A percentile compares a stretch with the other conserved stretches of the same genome.
phyloP scores from a whole-genome alignment of 2,329 filamentous ascomycete genomes.

The Ceratocystis lukuohia region DNA sequence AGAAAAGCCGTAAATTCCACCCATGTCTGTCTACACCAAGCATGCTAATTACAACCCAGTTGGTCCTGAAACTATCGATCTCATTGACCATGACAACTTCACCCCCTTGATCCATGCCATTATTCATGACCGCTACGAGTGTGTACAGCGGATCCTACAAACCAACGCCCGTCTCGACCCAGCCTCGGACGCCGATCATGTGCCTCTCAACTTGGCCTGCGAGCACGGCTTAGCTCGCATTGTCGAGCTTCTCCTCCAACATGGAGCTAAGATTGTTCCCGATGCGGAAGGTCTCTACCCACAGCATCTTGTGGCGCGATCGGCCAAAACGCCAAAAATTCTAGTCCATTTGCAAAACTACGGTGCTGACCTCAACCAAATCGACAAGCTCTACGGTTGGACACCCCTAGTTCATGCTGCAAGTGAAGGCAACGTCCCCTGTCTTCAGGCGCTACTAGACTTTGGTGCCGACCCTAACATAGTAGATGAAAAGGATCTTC shows the following conservation, averaged over 20 bases:
- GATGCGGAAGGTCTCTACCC: conserved; percentile 94
- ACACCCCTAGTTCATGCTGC: conserved; percentile 92
- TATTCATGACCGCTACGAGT: conserved; percentile 69
- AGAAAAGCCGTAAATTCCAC: conserved; percentile 19
- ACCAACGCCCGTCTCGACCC: conserved; percentile 77
- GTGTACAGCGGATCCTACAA: conserved; percentile 63
- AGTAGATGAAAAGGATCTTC: conserved; percentile 80
- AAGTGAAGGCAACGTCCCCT: conserved; percentile 86
- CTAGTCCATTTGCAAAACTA: conserved; percentile 70
- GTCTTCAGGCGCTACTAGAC: conserved; percentile 67
- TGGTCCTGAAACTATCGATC: conserved; percentile 63
- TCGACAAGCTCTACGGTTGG: conserved; percentile 95
- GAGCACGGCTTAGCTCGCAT: conserved; percentile 81
- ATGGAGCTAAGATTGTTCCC: conserved; percentile 69
- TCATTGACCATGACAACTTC: conserved; percentile 93
- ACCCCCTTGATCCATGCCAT: conserved; percentile 92
- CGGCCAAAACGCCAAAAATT: conserved; percentile 67
- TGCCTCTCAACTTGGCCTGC: conserved; percentile 86
- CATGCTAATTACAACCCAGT: conserved; percentile 30
- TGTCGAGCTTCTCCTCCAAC: conserved; percentile 69
- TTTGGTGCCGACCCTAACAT: conserved; percentile 66
- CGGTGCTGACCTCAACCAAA: conserved; percentile 79
- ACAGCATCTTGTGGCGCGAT: conserved; percentile 89
- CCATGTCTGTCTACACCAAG: not conserved
- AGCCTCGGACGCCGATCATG: conserved; percentile 74